Conservation (phyloP, 1,284 basidiomycete genomes). For the Ceratobasidium papillatum region DNA sequence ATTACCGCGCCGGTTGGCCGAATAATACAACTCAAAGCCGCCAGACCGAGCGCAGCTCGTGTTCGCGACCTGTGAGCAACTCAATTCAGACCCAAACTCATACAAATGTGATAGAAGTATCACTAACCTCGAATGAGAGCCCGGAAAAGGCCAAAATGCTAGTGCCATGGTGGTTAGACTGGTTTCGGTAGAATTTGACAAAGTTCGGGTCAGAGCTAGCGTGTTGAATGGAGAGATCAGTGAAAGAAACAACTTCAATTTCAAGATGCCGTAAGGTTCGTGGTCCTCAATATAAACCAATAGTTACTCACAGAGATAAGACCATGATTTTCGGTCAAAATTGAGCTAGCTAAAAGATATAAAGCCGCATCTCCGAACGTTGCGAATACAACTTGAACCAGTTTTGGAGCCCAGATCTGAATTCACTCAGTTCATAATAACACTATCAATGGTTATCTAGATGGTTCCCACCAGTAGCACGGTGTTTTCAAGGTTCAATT, state of each 20-base stretch:
- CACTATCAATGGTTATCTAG: slow-evolving; percentile 38
- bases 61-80: slow-evolving; percentile 15
- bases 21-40: slow-evolving; percentile 79
- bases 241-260: slow-evolving; percentile 77
- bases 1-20: slow-evolving; percentile 88
- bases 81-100: slow-evolving; percentile 6
- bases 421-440: slow-evolving; percentile 45
- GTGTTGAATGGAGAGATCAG: slow-evolving; percentile 88
- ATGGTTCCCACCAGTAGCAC: slow-evolving; percentile 61
- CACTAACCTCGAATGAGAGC: neutral
- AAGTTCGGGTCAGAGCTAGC: slow-evolving; percentile 83
- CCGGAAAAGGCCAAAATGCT: slow-evolving; percentile 68
- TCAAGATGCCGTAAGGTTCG: neutral
- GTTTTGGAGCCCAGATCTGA: slow-evolving; percentile 74
- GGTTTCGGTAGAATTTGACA: slow-evolving; percentile 95
- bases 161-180: slow-evolving; percentile 84
- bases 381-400: slow-evolving; percentile 83
- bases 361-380: slow-evolving; percentile 83
- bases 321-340: slow-evolving; percentile 69
- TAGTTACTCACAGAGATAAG: slow-evolving; percentile 67
- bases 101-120: neutral
- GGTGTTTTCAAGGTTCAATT: slow-evolving; percentile 61
- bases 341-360: slow-evolving; percentile 65
- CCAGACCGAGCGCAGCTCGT: slow-evolving; percentile 61
- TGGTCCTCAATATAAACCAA: neutral